Percentiles rank a stretch among this genome's conserved stretches.
phyloP scores from a whole-genome alignment of 257 asterid genomes.

The Gentiana dahurica region DNA sequence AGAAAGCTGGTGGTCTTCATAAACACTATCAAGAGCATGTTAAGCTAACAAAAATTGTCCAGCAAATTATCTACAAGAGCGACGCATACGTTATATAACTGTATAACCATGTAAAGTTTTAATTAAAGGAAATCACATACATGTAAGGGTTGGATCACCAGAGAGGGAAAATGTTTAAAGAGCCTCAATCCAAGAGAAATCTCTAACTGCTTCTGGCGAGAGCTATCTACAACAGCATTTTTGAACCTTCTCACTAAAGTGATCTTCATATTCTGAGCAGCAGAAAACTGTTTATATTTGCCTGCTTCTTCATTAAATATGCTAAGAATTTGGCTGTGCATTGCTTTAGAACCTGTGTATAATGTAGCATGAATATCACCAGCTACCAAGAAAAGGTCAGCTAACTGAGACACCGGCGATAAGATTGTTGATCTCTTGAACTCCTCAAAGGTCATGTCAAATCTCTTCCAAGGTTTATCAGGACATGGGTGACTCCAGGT shows the following conservation, averaged over 20 bases:
- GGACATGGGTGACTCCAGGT: conserved; percentile 99
- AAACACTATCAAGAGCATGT: no score
- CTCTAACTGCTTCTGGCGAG: conserved; percentile 96
- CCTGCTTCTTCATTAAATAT: conserved; percentile 91
- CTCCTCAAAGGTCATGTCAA: conserved; percentile 96
- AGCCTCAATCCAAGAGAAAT: conserved; percentile 86
- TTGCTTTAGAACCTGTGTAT: conserved; percentile 96
- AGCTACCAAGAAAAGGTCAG: conserved; percentile 81
- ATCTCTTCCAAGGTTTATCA: conserved; percentile 98
- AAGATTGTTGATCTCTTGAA: conserved; percentile 92
- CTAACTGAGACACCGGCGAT: conserved; percentile 73
- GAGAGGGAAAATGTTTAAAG: conserved; percentile 92
- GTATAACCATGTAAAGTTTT: no score
- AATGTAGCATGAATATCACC: conserved; percentile 96
- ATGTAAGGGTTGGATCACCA: conserved; percentile 52
- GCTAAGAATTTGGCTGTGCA: conserved; percentile 99
- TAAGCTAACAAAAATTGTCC: no score
- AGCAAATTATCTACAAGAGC: no score
- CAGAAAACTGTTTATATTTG: conserved; percentile 95
- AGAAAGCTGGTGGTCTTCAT: no score
- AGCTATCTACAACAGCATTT: conserved; percentile 92
- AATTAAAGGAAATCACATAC: conserved; percentile 34
- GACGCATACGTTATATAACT: no score
- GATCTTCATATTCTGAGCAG: conserved; percentile 93
- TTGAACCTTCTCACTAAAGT: conserved; percentile 94